These are phyloP conservation scores for Diacronema lutheri DNA, from an alignment of 78 protist genomes.

Conservation along the genomic window DNA sequence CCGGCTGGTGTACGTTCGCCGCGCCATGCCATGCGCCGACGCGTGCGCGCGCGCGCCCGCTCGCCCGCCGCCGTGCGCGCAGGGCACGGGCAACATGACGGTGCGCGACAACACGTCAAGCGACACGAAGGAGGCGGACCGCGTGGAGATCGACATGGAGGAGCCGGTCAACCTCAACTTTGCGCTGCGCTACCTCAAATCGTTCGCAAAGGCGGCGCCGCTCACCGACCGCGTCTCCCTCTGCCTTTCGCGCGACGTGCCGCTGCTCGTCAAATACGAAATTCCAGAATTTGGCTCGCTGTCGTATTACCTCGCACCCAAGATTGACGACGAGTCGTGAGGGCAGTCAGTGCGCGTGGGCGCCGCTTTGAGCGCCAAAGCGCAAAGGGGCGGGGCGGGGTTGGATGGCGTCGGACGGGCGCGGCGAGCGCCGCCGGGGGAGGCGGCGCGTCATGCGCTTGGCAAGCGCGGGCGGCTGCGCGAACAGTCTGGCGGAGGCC, in stretches of 20 bases:
- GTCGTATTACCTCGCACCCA: slow-evolving; percentile 38
- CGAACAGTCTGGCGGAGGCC: too few species aligned
- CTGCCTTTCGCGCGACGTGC: background rate
- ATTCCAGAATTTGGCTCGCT: slow-evolving; percentile 21
- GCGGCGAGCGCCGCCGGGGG: too few species aligned
- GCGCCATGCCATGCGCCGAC: too few species aligned
- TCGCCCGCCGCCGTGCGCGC: background rate
- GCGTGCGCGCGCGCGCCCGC: too few species aligned
- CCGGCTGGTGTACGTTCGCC: too few species aligned
- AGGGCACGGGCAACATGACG: slow-evolving; percentile 36
- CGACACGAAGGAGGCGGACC: slow-evolving; percentile 15
- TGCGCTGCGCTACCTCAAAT: slow-evolving; percentile 41
- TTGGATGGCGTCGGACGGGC: too few species aligned
- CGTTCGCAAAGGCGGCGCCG: slow-evolving; percentile 31
- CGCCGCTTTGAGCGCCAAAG: too few species aligned
- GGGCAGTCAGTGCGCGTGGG: too few species aligned
- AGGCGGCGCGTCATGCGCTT: too few species aligned
- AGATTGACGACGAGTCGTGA: slow-evolving; percentile 49
- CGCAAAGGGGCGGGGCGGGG: too few species aligned
- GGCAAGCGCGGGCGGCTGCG: too few species aligned
- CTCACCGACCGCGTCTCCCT: background rate
- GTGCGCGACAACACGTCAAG: background rate
- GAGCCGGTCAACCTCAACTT: slow-evolving; percentile 35
- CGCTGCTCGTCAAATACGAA: slow-evolving; percentile 24
- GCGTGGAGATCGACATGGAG: background rate